These are phyloP conservation scores for Cadophora sp. DNA, from an alignment of 2,329 filamentous ascomycete species.

Conservation along the genomic window DNA sequence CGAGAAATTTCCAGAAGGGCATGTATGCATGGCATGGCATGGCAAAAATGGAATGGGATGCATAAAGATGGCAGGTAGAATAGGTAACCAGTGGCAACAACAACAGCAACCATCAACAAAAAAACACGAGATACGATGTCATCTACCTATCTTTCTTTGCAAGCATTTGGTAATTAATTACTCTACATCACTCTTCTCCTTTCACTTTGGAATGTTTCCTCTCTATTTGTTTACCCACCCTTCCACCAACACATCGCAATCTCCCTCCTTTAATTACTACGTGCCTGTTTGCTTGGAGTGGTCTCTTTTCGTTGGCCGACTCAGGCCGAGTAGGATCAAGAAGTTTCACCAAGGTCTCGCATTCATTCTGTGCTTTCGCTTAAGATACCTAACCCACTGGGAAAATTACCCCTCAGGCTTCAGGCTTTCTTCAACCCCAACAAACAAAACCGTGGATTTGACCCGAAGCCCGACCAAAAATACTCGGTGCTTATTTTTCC, in stretches of 20 bases:
- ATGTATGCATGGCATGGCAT: background rate
- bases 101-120: too few relatives aligned
- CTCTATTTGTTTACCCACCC: too few relatives aligned
- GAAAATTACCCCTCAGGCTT: background rate
- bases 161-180: too few relatives aligned
- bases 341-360: slow-evolving; percentile 14
- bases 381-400: background rate
- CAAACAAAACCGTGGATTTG: background rate
- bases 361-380: background rate
- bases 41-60: background rate
- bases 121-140: too few relatives aligned
- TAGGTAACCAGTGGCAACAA: slow-evolving; percentile 5
- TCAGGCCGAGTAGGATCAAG: background rate
- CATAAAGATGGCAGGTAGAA: background rate
- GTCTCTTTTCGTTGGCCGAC: too few relatives aligned
- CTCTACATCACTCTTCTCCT: too few relatives aligned
- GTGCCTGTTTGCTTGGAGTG: background rate
- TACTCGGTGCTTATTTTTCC: background rate
- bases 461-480: slow-evolving; percentile 4
- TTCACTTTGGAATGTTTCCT: too few relatives aligned
- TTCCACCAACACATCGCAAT: background rate
- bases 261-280: background rate
- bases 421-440: too few relatives aligned
- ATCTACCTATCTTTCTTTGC: too few relatives aligned
- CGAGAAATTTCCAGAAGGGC: background rate